These are phyloP conservation scores for Geotrichum restrictum DNA, from an alignment of 1,139 yeast genomes.

Conservation along the genomic window DNA sequence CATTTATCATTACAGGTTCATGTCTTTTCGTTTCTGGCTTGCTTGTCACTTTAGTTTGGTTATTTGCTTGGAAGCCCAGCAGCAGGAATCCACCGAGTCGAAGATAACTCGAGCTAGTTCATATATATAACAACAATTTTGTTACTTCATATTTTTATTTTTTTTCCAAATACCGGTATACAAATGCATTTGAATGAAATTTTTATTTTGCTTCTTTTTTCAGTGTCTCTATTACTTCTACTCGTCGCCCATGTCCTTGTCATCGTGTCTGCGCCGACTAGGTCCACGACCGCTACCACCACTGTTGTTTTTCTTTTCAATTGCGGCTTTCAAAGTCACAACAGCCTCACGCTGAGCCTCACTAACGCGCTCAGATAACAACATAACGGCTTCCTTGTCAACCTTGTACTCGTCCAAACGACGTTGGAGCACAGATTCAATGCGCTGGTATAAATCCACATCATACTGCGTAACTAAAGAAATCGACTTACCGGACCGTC, in stretches of 20 bases:
- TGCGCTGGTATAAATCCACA: slow-evolving; percentile 77
- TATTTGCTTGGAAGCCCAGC: slow-evolving; percentile 10
- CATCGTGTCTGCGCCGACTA: slow-evolving; percentile 14
- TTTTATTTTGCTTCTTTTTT: not conserved
- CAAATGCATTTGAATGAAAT: slow-evolving; percentile 8
- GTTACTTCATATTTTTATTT: not conserved
- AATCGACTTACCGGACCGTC: slow-evolving; percentile 78
- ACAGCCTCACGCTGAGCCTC: slow-evolving; percentile 90
- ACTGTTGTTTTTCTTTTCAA: slow-evolving; percentile 15
- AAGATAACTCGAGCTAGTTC: not conserved
- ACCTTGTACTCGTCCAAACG: slow-evolving; percentile 79
- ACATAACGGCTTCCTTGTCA: slow-evolving; percentile 70
- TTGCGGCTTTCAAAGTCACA: slow-evolving; percentile 73
- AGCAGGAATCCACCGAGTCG: not conserved
- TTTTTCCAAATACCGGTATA: not conserved
- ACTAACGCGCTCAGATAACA: slow-evolving; percentile 82
- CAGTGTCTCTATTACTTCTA: not conserved
- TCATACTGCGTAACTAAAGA: slow-evolving; percentile 94
- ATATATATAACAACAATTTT: not conserved
- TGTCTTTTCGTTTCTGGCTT: slow-evolving; percentile 3
- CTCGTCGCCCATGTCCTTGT: slow-evolving; percentile 20
- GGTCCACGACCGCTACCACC: slow-evolving; percentile 10
- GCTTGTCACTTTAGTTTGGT: slow-evolving; percentile 10
- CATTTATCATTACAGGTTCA: slow-evolving; percentile 11
- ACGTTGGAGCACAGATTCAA: slow-evolving; percentile 60